Conservation (phyloP, 2,329 filamentous ascomycete species). For the Periglandula ipomoeae region DNA sequence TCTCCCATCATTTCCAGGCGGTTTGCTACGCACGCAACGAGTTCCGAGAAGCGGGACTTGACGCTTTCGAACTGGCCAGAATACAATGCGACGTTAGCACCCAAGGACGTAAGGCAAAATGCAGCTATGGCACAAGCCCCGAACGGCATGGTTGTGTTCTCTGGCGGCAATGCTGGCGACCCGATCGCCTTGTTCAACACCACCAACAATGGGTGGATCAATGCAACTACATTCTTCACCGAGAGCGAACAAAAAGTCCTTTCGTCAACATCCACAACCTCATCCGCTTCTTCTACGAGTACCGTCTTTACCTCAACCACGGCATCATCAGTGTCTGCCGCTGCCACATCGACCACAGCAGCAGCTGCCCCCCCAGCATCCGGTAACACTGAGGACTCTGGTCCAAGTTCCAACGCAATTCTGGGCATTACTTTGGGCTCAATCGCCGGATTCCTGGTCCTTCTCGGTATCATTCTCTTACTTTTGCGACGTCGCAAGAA, state of each 20-base stretch:
- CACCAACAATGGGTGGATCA: conserved; percentile 66
- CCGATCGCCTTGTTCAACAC: conserved; percentile 71
- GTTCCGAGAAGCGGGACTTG: conserved; percentile 29
- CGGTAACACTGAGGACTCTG: conserved; percentile 13
- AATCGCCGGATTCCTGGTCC: conserved; percentile 61
- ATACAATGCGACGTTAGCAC: conserved; percentile 70
- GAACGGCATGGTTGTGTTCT: conserved; percentile 62
- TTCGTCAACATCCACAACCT: conserved; percentile 19
- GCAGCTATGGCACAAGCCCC: conserved; percentile 63
- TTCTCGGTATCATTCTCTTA: conserved; percentile 66
- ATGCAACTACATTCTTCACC: conserved; percentile 56
- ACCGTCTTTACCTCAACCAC: conserved; percentile 11
- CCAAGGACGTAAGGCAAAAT: conserved; percentile 49
- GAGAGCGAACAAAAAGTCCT: conserved; percentile 33
- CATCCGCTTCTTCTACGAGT: conserved; percentile 18
- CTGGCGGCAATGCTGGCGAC: conserved; percentile 61
- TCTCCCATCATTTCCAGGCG: conserved; percentile 31
- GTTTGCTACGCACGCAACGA: conserved; percentile 17
- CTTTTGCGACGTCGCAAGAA: conserved; percentile 42
- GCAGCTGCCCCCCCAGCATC: conserved; percentile 6
- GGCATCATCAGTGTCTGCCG: conserved; percentile 13
- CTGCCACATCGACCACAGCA: conserved; percentile 15
- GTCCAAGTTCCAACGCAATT: conserved; percentile 44
- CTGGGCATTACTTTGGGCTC: conserved; percentile 75
- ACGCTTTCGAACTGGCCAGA: conserved; percentile 59